Conservation (phyloP, 2,329 filamentous ascomycete genomes). For the Furcasterigmium furcatum region DNA sequence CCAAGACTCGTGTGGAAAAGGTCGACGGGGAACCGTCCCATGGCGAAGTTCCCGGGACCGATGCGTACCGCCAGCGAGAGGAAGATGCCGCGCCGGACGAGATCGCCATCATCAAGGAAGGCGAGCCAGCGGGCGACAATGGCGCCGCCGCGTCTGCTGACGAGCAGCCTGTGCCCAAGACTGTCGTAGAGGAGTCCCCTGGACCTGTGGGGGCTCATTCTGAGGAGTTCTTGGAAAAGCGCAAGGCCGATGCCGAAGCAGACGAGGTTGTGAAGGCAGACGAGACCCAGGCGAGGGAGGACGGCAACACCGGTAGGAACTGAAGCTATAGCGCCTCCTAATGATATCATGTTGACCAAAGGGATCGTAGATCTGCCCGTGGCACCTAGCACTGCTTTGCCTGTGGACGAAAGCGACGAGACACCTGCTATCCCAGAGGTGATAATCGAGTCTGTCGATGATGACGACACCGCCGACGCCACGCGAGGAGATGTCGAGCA, state of each 20-base stretch:
- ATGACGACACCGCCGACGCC: constrained; percentile 3
- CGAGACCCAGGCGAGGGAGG: constrained; percentile 30
- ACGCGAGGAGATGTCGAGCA: constrained; percentile 19
- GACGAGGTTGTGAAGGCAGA: constrained; percentile 47
- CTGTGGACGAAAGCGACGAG: neutral
- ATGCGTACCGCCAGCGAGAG: constrained; percentile 52
- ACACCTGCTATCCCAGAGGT: neutral
- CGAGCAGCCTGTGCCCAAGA: constrained; percentile 43
- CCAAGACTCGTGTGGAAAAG: constrained; percentile 57
- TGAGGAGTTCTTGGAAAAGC: constrained; percentile 40
- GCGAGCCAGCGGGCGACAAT: constrained; percentile 15
- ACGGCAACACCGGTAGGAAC: constrained; percentile 27
- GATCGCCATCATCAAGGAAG: constrained; percentile 42
- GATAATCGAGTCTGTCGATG: neutral
- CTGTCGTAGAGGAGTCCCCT: constrained; percentile 49
- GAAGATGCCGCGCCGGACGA: constrained; percentile 59
- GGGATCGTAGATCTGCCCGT: constrained; percentile 39
- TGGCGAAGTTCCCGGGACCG: constrained; percentile 60
- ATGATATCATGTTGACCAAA: constrained; percentile 16
- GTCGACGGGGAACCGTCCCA: constrained; percentile 55
- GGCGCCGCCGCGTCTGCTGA: neutral
- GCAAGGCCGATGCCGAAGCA: constrained; percentile 48
- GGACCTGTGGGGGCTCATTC: constrained; percentile 41
- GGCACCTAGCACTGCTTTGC: neutral
- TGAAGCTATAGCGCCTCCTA: constrained; percentile 9